These are phyloP conservation scores for Penicillium riverlandense DNA, from an alignment of 495 filamentous ascomycete genomes.

Conservation along the genomic window DNA sequence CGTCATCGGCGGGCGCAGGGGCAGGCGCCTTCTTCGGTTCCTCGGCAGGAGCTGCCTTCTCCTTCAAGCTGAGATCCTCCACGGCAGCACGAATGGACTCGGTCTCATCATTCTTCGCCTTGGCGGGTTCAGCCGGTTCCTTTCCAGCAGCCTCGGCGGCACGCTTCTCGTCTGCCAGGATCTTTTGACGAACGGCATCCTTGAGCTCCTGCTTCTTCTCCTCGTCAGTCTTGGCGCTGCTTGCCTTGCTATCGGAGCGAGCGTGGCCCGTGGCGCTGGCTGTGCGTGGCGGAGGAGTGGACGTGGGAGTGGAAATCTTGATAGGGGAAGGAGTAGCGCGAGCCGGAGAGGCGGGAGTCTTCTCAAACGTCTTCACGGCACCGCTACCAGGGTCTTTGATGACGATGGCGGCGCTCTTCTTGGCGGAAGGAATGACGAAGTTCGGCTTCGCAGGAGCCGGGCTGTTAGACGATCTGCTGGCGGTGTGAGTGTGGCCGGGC, in stretches of 20 bases:
- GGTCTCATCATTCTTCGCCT: slow-evolving; percentile 33
- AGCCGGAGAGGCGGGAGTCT: slow-evolving; percentile 48
- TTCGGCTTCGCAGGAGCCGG: slow-evolving; percentile 39
- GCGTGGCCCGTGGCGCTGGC: slow-evolving; percentile 49
- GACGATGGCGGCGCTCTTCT: slow-evolving; percentile 57
- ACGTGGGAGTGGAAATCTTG: slow-evolving; percentile 56
- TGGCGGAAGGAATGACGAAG: slow-evolving; percentile 49
- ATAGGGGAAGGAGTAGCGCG: slow-evolving; percentile 50
- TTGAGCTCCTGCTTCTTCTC: slow-evolving; percentile 65
- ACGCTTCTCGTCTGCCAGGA: slow-evolving; percentile 47
- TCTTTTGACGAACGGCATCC: slow-evolving; percentile 58
- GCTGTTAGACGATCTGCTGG: slow-evolving; percentile 47
- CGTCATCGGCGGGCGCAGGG: slow-evolving; percentile 32
- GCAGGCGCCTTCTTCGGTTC: slow-evolving; percentile 22
- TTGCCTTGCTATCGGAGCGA: slow-evolving; percentile 50
- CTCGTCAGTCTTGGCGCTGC: slow-evolving; percentile 51
- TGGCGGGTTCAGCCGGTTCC: slow-evolving; percentile 38
- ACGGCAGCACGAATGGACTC: slow-evolving; percentile 26
- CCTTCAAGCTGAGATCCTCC: slow-evolving; percentile 30
- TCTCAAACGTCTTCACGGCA: slow-evolving; percentile 51
- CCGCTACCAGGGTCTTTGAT: slow-evolving; percentile 77
- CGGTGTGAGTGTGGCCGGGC: slow-evolving; percentile 51
- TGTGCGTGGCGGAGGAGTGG: slow-evolving; percentile 52
- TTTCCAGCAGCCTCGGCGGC: slow-evolving; percentile 41
- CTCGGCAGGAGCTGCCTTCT: slow-evolving; percentile 27